phyloP scores from a whole-genome alignment of 2,329 filamentous ascomycete genomes.

The Amylocarpus encephaloides region DNA sequence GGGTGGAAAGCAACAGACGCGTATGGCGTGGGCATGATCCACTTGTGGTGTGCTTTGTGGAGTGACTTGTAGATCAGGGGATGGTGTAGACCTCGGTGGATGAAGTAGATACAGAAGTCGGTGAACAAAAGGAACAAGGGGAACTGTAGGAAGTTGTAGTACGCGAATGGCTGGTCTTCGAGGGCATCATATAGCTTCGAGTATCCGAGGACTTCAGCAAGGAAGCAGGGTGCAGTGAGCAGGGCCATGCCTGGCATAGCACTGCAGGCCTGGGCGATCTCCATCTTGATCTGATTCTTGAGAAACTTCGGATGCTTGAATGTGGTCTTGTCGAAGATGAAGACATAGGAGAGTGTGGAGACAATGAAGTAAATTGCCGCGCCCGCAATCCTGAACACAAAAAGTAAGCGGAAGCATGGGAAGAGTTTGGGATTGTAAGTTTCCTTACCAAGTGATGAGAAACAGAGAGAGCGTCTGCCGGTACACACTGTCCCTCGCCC shows the following conservation, averaged over 20 bases:
- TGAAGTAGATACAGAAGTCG: slow-evolving; percentile 87
- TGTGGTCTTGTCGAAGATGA: slow-evolving; percentile 88
- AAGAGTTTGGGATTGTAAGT: neutral
- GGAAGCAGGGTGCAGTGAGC: slow-evolving; percentile 74
- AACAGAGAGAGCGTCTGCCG: slow-evolving; percentile 73
- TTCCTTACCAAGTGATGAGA: slow-evolving; percentile 73
- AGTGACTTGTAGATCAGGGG: slow-evolving; percentile 75
- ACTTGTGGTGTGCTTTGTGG: slow-evolving; percentile 98
- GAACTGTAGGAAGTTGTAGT: slow-evolving; percentile 79
- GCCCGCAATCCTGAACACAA: slow-evolving; percentile 67
- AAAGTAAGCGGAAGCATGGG: slow-evolving; percentile 5
- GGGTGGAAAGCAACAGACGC: slow-evolving; percentile 94
- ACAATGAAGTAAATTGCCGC: slow-evolving; percentile 78
- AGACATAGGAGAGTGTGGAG: slow-evolving; percentile 74
- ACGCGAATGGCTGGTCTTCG: slow-evolving; percentile 65
- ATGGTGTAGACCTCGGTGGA: slow-evolving; percentile 80
- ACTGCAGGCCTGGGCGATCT: slow-evolving; percentile 72
- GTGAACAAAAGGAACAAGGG: slow-evolving; percentile 84
- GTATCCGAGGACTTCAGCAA: slow-evolving; percentile 76
- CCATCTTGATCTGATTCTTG: slow-evolving; percentile 82
- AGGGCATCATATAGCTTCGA: slow-evolving; percentile 81
- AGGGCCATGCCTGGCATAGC: slow-evolving; percentile 79
- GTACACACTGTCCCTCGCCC: slow-evolving; percentile 68
- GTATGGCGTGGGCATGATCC: slow-evolving; percentile 96
- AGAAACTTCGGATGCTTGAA: slow-evolving; percentile 89